Base-by-base conservation (phyloP, 106 monocot genomes). In the Dendrobium catenatum region DNA sequence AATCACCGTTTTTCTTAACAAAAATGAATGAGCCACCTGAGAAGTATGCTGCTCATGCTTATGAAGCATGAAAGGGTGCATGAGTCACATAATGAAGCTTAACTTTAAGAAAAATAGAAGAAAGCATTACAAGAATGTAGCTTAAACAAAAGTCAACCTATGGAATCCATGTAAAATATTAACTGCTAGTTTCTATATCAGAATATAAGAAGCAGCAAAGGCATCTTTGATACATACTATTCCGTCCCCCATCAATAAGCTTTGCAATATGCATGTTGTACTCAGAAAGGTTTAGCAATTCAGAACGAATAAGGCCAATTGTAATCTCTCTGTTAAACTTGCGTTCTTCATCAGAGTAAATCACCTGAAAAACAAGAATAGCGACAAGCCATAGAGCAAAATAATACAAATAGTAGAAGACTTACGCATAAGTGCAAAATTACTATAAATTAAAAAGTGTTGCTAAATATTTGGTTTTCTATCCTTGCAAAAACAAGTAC, bases 181-280 rank as follows among this genome's bases (percentile, higher is more conserved):
- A 81, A 41, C 51, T 0, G 20, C n/a, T 81, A 44, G 56, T 75
- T 43, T 3, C 41, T 68, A 68, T 46, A 18, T 22, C 19, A 80
- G 24, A 79, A 22, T 10, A 37, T 16, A 84, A 37, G 15, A 43
- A 76, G 10, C 7, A 68, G 72, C 6, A 48, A 27, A 58, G 0
- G 19, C 22, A 74, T 44, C 33, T 15, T 51, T 51, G 79, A 24
- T 42, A 86, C 97, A 78, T 97, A 97, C 97, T 97, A 80, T 97
- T 94, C 67, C 92, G 86, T 79, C 97, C 97, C 44, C 90, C 97
- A 86, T 97, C 98, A 80, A 98, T 91, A 73, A 95, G 92, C 81
- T 98, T 95, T 84, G 93, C 90, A 80, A 98, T 83, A 86, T 98
- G 95, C 72, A 87, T 82, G 79, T 90, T 90, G 85, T 93, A 98